A percentile compares a stretch with the other conserved stretches of the same genome.
phyloP scores from a whole-genome alignment of 2,329 filamentous ascomycete genomes.

The Monosporascus sp. region DNA sequence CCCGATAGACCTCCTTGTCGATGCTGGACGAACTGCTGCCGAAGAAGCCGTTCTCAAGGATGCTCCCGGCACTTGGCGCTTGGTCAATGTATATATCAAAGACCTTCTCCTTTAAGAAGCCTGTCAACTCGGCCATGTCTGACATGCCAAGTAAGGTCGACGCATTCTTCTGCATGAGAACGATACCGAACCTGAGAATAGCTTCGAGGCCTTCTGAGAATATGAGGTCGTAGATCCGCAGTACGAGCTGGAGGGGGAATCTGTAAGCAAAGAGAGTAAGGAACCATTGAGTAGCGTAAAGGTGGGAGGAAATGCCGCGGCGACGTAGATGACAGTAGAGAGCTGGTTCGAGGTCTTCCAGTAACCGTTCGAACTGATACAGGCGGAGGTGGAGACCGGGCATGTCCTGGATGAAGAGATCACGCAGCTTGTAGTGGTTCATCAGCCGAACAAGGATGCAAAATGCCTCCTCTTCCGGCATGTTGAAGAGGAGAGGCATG shows the following conservation, averaged over 20 bases:
- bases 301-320: conserved; percentile 78
- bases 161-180: conserved; percentile 93
- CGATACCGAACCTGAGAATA: conserved; percentile 89
- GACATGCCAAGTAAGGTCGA: conserved; percentile 72
- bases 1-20: conserved; percentile 93
- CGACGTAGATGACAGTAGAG: conserved; percentile 91
- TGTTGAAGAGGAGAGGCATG: conserved; percentile 95
- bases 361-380: conserved; percentile 88
- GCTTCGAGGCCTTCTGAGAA: conserved; percentile 89
- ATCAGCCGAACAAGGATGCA: conserved; percentile 88
- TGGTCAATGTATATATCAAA: conserved; percentile 98
- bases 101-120: conserved; percentile 85
- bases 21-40: conserved; percentile 82
- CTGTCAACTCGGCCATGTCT: conserved; percentile 85
- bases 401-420: conserved; percentile 95
- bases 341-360: conserved; percentile 91
- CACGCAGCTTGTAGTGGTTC: conserved; percentile 91
- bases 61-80: conserved; percentile 82
- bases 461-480: conserved; percentile 97
- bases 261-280: conserved; percentile 97
- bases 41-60: conserved; percentile 96
- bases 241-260: conserved; percentile 90
- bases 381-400: conserved; percentile 88
- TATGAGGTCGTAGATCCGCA: conserved; percentile 94
- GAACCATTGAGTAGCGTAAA: conserved; percentile 99